phyloP scores from a whole-genome alignment of 768 basidiomycete genomes.

The Psilocybe sp. region DNA sequence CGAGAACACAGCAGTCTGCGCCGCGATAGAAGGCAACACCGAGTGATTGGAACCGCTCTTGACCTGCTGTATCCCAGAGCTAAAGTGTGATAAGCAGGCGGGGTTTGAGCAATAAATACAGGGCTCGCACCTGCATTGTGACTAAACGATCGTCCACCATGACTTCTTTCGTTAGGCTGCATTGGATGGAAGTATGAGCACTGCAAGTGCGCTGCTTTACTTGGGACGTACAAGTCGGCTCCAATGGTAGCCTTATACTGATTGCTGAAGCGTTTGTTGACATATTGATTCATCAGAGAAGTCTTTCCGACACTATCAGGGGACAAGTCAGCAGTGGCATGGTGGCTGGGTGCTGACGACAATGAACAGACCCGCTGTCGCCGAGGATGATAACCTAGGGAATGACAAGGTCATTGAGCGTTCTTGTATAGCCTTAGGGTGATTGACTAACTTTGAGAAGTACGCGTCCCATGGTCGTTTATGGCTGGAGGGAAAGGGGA shows the following conservation, averaged over 20 bases:
- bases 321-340: constrained; percentile 11
- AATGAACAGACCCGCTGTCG: constrained; percentile 79
- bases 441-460: constrained; percentile 66
- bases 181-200: constrained; percentile 16
- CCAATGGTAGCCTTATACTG: constrained; percentile 99
- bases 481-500: constrained; percentile 20
- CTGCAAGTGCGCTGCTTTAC: constrained; percentile 5
- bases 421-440: neutral
- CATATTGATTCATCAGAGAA: constrained; percentile 99
- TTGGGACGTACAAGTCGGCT: constrained; percentile 81
- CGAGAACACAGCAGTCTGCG: constrained; percentile 97
- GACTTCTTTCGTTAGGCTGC: constrained; percentile 93
- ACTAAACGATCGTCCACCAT: constrained; percentile 98
- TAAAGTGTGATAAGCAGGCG: constrained; percentile 25
- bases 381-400: constrained; percentile 95
- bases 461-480: constrained; percentile 71
- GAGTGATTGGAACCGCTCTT: constrained; percentile 98
- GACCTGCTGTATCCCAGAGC: constrained; percentile 99
- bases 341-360: constrained; percentile 3
- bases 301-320: constrained; percentile 90
- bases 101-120: neutral
- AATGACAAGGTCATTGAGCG: neutral
- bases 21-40: constrained; percentile 99
- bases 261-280: constrained; percentile 99
- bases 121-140: constrained; percentile 85